Base-by-base conservation (phyloP, 345 rosid genomes). In the Stellera chamaejasme region DNA sequence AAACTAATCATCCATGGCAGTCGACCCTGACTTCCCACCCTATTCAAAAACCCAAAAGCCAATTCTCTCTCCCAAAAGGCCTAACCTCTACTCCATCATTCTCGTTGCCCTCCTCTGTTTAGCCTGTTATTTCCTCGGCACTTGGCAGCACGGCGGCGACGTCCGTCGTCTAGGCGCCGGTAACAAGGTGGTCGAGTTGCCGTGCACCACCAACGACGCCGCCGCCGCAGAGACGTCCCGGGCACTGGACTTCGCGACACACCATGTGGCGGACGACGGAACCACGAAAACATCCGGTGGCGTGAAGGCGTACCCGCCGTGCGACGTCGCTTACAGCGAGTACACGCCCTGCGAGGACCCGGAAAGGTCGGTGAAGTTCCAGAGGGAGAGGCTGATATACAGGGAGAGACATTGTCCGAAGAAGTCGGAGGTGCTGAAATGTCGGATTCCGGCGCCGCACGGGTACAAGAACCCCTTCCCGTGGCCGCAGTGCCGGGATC, bases 391-490 rank as follows among this genome's bases (percentile, higher is more conserved):
- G 48, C 26, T 81, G 65, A 62, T 69, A 19, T 84, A 74, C 68
- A 66, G 90, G 11, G 90, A 84, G 73, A 71, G 90, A 25, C 90
- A 84, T 61, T 83, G 90, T 45, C 90, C 90, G 0, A 71, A 13
- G 23, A 66, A 57, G 8, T 23, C 28, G 0, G 79, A 83, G 70
- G 36, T 66, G 11, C 15, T 83, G 50, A 74, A 66, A 64, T 83
- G 90, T n/a, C 78, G 80, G 4, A 53, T 83, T 0, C 86, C 90
- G 11, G 86, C 82, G 1, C 90, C 90, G 10, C 43, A 59, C 19
- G 82, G 82, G 0, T 83, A 80, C 52, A 68, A 19, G 58, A 66
- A 66, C 50, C 90, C 86, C 14, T 78, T 83, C 23, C 13, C 16
- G 47, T 83, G 90, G 90, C 90, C 90, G 10, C 44, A 13, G 60